Conservation (phyloP, 2,329 filamentous ascomycete genomes). For the Rutstroemia sp. region DNA sequence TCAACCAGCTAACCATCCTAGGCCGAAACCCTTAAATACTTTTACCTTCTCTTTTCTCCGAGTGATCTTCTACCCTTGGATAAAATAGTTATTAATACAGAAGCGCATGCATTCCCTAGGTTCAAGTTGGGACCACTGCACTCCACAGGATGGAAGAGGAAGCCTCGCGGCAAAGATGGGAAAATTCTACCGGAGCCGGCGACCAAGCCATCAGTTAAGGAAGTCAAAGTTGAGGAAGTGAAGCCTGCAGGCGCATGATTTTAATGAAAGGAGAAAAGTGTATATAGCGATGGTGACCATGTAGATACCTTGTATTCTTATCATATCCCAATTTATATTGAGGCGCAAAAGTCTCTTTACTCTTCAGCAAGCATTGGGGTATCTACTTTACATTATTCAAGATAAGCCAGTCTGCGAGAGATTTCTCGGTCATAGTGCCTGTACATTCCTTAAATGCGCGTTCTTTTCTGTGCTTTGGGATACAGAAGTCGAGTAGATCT, state of each 20-base stretch:
- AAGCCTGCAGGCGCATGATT: constrained; percentile 7
- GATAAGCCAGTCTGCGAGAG: too few species aligned
- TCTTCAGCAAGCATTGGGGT: too few species aligned
- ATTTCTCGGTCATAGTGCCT: too few species aligned
- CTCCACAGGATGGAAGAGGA: constrained; percentile 73
- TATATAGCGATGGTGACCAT: constrained; percentile 10
- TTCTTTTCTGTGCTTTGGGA: too few species aligned
- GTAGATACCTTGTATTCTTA: constrained; percentile 9
- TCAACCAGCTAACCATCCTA: constrained; percentile 30
- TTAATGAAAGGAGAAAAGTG: constrained; percentile 3
- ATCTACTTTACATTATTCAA: too few species aligned
- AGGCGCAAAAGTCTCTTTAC: too few species aligned
- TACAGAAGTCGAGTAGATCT: too few species aligned
- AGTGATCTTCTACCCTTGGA: constrained; percentile 77
- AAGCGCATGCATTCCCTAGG: constrained; percentile 82
- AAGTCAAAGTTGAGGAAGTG: constrained; percentile 13
- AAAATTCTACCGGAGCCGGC: constrained; percentile 25
- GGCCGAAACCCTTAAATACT: constrained; percentile 96
- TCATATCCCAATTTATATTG: neutral
- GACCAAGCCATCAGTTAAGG: constrained; percentile 9
- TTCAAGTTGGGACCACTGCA: constrained; percentile 77
- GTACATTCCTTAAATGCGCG: too few species aligned
- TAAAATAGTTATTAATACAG: constrained; percentile 88
- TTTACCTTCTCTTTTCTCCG: constrained; percentile 89
- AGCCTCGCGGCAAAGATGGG: constrained; percentile 42